These are phyloP conservation scores for Debaryomyces hansenii DNA, from an alignment of 805 yeast genomes.

Conservation along the genomic window DNA sequence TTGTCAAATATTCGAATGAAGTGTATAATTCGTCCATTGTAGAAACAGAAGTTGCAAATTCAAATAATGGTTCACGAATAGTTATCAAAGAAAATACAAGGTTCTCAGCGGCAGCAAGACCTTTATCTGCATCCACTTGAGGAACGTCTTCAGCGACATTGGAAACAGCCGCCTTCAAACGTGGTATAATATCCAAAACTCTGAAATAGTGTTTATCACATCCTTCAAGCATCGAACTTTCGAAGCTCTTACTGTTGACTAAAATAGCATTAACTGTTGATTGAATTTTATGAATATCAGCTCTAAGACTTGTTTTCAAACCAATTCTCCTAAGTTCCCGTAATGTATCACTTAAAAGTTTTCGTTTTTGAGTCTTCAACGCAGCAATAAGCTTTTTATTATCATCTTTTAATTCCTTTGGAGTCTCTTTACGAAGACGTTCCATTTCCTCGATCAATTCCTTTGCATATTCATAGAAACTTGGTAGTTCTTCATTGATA, in stretches of 20 bases:
- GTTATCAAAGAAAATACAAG: conserved; percentile 58
- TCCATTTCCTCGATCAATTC: conserved; percentile 59
- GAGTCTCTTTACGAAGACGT: conserved; percentile 73
- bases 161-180: conserved; percentile 65
- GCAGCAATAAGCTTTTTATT: conserved; percentile 66
- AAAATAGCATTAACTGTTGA: conserved; percentile 63
- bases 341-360: conserved; percentile 72
- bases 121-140: conserved; percentile 67
- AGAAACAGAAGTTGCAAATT: conserved; percentile 22
- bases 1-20: conserved; percentile 15
- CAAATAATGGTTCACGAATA: conserved; percentile 47
- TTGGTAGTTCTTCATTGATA: conserved; percentile 40
- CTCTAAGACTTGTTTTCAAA: conserved; percentile 60
- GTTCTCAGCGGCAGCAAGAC: conserved; percentile 75
- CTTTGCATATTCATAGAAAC: conserved; percentile 53
- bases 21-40: conserved; percentile 12
- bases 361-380: conserved; percentile 78
- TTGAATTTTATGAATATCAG: conserved; percentile 65
- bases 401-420: conserved; percentile 65
- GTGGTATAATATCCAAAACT: conserved; percentile 76
- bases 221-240: conserved; percentile 32
- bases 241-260: conserved; percentile 51
- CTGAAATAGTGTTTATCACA: conserved; percentile 60
- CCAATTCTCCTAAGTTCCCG: conserved; percentile 79
- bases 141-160: conserved; percentile 74